phyloP scores from a whole-genome alignment of 768 basidiomycete species.

The Melanogaster broomeanus region DNA sequence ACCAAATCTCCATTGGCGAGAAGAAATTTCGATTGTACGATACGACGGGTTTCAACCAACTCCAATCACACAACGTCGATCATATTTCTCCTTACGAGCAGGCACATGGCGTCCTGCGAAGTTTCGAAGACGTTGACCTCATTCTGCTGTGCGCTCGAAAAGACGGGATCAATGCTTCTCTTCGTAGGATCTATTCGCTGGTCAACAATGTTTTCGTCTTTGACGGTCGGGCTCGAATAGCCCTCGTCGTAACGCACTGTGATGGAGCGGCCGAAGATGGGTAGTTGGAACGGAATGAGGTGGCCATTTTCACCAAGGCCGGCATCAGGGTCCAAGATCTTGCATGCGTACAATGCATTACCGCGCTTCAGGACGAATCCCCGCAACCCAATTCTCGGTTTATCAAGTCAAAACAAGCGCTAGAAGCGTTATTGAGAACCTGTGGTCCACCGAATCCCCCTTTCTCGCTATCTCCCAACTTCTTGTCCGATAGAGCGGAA shows the following conservation, averaged over 20 bases:
- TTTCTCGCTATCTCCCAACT: conserved; percentile 14
- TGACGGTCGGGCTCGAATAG: conserved; percentile 33
- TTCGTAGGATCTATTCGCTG: conserved; percentile 38
- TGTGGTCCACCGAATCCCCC: conserved; percentile 2
- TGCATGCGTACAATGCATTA: conserved; percentile 21
- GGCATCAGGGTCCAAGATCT: conserved; percentile 8
- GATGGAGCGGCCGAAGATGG: conserved; percentile 27
- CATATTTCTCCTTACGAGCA: conserved; percentile 27
- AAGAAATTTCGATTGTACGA: conserved; percentile 33
- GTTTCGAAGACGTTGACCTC: conserved; percentile 37
- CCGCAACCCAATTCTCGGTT: not conserved
- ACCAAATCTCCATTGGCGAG: conserved; percentile 18
- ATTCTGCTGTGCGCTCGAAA: conserved; percentile 42
- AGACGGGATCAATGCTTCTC: conserved; percentile 37
- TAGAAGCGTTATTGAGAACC: conserved; percentile 10
- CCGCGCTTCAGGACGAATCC: conserved; percentile 9
- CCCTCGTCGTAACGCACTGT: conserved; percentile 41
- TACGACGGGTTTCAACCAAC: conserved; percentile 35
- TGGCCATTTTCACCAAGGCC: conserved; percentile 14
- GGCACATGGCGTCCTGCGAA: conserved; percentile 35
- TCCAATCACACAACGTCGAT: conserved; percentile 11
- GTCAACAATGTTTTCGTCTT: conserved; percentile 43
- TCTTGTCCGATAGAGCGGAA: conserved; percentile 7
- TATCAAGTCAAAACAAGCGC: conserved; percentile 13
- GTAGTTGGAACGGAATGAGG: conserved; percentile 42